Evolutionary conservation across 495 filamentous ascomycete genomes (phyloP).

Genomic region (Aspergillus wentii): DNA sequence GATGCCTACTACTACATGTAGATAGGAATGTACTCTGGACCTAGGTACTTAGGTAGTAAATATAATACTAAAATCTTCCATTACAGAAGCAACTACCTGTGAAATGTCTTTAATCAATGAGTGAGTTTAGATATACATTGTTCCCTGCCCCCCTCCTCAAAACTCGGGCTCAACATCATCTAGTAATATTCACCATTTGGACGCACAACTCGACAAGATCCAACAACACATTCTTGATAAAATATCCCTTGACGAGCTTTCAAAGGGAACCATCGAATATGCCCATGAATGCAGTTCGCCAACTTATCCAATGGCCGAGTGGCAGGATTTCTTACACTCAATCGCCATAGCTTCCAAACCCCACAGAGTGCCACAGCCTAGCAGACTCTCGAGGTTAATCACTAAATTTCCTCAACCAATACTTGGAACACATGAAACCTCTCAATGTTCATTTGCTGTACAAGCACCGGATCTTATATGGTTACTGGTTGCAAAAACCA

Average conservation of each 20-base stretch:
- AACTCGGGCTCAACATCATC: neutral
- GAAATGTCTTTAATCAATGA: conserved; percentile 65
- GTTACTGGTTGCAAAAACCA: conserved; percentile 81
- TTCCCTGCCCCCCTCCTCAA: neutral
- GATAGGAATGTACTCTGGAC: too few species aligned
- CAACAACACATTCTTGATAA: conserved; percentile 40
- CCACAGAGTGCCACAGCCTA: conserved; percentile 42
- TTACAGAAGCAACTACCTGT: too few species aligned
- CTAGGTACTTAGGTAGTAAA: too few species aligned
- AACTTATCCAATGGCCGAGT: conserved; percentile 17
- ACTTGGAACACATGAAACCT: conserved; percentile 16
- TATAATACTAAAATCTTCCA: too few species aligned
- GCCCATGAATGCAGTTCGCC: conserved; percentile 11
- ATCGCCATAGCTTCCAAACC: conserved; percentile 63
- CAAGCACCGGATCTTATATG: conserved; percentile 78
- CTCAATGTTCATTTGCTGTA: conserved; percentile 14
- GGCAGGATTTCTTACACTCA: conserved; percentile 61
- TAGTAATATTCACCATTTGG: conserved; percentile 76
- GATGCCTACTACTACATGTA: too few species aligned
- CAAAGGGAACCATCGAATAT: conserved; percentile 15
- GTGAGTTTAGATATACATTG: conserved; percentile 38
- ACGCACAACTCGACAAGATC: conserved; percentile 74
- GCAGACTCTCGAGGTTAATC: conserved; percentile 54
- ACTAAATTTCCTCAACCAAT: conserved; percentile 44
- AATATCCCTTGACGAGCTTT: conserved; percentile 5